Conservation (phyloP, 768 basidiomycete genomes). For the Cystofilobasidium bisporidii region DNA sequence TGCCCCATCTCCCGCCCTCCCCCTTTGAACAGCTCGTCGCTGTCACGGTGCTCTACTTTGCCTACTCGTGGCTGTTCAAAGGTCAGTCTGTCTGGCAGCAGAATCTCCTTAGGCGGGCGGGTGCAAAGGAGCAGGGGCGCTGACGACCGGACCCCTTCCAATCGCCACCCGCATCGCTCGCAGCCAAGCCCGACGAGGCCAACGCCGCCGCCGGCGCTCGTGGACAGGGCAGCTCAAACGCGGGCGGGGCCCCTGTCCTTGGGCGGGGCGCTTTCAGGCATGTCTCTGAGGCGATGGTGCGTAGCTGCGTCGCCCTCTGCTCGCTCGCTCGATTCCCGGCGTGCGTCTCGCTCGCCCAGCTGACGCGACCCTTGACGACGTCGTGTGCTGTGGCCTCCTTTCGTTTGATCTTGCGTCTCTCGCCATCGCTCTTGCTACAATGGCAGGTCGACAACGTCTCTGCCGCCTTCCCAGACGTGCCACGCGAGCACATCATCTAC, state of each 20-base stretch:
- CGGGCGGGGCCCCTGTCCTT: conserved; percentile 12
- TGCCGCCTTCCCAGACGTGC: conserved; percentile 19
- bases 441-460: conserved; percentile 23
- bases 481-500: conserved; percentile 18
- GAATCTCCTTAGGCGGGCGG: not conserved
- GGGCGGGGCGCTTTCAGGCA: conserved; percentile 21
- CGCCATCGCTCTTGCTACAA: too few species aligned
- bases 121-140: not conserved
- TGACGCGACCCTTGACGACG: too few species aligned
- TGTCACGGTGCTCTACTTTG: conserved; percentile 18
- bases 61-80: conserved; percentile 23
- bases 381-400: too few species aligned
- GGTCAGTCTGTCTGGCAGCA: not conserved
- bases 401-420: too few species aligned
- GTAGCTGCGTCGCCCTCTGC: too few species aligned
- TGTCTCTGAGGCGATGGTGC: conserved; percentile 18
- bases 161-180: too few species aligned
- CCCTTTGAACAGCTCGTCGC: conserved; percentile 15
- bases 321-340: too few species aligned
- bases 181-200: not conserved
- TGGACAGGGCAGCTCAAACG: too few species aligned
- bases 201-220: not conserved
- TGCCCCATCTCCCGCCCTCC: not conserved
- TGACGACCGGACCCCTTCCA: not conserved
- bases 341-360: too few species aligned